A percentile compares a stretch with the other conserved stretches of the same genome.
Conservation (phyloP, 1,284 basidiomycete genomes). For the Microbotryomycetes sp. region DNA sequence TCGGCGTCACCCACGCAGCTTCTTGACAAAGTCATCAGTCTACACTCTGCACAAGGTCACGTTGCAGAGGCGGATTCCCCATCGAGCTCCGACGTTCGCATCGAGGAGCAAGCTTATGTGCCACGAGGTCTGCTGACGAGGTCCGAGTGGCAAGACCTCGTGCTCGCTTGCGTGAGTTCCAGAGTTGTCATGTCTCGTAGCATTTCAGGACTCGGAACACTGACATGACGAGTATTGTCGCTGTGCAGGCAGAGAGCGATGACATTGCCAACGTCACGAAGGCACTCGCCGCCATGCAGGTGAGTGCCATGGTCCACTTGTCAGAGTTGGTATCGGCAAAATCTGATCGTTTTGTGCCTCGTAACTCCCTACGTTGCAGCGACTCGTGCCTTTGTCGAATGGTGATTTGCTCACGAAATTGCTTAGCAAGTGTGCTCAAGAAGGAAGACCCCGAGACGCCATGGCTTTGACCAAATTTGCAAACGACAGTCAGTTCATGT, state of each 20-base stretch:
- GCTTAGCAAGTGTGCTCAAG: conserved; percentile 50
- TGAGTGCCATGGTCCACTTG: conserved; percentile 36
- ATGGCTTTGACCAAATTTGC: conserved; percentile 48
- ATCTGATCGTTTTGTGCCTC: not conserved
- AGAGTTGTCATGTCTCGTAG: conserved; percentile 34
- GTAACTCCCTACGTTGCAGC: conserved; percentile 44
- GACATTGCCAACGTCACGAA: conserved; percentile 44
- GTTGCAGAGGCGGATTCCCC: no score
- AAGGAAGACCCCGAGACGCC: conserved; percentile 48
- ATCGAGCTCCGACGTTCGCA: not conserved
- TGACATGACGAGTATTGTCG: not conserved
- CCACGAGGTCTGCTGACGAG: conserved; percentile 45
- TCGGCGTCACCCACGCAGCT: not conserved
- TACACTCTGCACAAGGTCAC: not conserved
- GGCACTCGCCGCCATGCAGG: conserved; percentile 51
- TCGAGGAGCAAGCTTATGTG: not conserved
- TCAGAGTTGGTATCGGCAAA: no score
- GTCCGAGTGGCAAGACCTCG: conserved; percentile 53
- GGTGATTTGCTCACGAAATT: conserved; percentile 40
- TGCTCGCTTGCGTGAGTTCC: conserved; percentile 43
- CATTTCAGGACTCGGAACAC: no score
- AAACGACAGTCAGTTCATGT: conserved; percentile 43
- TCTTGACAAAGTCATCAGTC: conserved; percentile 5
- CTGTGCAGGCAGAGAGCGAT: conserved; percentile 41
- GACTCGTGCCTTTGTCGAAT: conserved; percentile 44